These are phyloP conservation scores for Pythium phragmiticola DNA, from an alignment of 352 stramenopile genomes.

Conservation along the genomic window DNA sequence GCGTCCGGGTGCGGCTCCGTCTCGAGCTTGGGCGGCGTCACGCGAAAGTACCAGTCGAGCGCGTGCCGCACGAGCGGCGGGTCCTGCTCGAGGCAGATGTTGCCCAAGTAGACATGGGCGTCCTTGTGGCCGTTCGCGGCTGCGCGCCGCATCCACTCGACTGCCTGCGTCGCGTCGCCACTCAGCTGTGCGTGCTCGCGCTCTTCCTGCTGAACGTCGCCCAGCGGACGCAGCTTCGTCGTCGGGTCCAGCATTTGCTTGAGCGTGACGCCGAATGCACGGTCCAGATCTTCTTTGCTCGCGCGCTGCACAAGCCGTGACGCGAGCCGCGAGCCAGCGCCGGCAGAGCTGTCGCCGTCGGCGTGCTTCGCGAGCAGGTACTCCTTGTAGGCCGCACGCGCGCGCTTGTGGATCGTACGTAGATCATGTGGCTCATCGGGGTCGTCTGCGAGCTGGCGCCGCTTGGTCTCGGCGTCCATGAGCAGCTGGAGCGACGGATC, in stretches of 20 bases:
- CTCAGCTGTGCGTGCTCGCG: conserved; percentile 29
- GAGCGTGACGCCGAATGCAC: conserved; percentile 69
- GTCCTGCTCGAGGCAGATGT: conserved; percentile 77
- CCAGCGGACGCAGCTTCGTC: conserved; percentile 47
- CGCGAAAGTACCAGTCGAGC: conserved; percentile 71
- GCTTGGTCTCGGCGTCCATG: conserved; percentile 64
- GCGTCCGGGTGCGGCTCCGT: conserved; percentile 71
- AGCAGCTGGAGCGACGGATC: conserved; percentile 39
- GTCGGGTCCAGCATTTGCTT: conserved; percentile 67
- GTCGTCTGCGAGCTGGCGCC: conserved; percentile 43
- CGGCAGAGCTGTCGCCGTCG: conserved; percentile 15
- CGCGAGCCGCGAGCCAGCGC: conserved; percentile 12
- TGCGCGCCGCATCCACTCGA: conserved; percentile 81
- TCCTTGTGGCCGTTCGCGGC: conserved; percentile 74
- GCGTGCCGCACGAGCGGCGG: conserved; percentile 68
- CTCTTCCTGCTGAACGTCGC: conserved; percentile 27
- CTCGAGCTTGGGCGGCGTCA: conserved; percentile 42
- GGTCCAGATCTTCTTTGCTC: conserved; percentile 56
- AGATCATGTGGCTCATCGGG: conserved; percentile 57
- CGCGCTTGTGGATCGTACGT: conserved; percentile 76
- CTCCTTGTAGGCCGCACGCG: conserved; percentile 72
- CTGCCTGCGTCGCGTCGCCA: conserved; percentile 56
- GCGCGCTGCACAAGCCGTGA: conserved; percentile 54
- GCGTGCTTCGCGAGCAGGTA: conserved; percentile 54
- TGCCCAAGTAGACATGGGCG: conserved; percentile 79